Conservation (phyloP, 441 rosid genomes). For the Erysimum pusillum region DNA sequence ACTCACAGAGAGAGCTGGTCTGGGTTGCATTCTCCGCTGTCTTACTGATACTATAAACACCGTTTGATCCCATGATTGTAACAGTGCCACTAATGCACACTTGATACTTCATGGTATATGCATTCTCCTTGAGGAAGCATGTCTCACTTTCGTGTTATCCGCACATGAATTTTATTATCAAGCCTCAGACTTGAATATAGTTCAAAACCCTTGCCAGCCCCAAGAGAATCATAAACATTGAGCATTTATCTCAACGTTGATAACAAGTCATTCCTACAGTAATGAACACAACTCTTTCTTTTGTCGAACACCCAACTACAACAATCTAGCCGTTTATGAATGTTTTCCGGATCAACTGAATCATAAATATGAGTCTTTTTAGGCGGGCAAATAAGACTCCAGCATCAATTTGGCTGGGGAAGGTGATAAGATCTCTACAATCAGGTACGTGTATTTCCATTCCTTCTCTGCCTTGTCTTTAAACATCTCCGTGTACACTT, state of each 20-base stretch:
- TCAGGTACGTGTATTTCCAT: slow-evolving; percentile 89
- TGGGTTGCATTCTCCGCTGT: slow-evolving; percentile 90
- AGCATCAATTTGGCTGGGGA: slow-evolving; percentile 74
- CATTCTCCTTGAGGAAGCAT: slow-evolving; percentile 1
- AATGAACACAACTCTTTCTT: background rate
- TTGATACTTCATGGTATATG: slow-evolving; percentile 5
- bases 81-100: background rate
- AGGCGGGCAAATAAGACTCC: slow-evolving; percentile 90
- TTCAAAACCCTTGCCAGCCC: background rate
- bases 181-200: background rate
- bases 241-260: background rate
- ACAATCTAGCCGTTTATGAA: slow-evolving; percentile 12
- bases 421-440: slow-evolving; percentile 82
- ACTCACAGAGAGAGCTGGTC: slow-evolving; percentile 88
- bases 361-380: slow-evolving; percentile 3
- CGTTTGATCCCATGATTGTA: slow-evolving; percentile 44
- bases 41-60: slow-evolving; percentile 79
- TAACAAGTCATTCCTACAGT: slow-evolving; percentile 13
- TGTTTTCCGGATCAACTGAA: slow-evolving; percentile 5
- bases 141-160: background rate
- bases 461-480: slow-evolving; percentile 83
- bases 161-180: background rate
- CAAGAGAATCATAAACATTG: background rate
- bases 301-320: slow-evolving; percentile 21
- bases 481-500: slow-evolving; percentile 91